Evolutionary conservation across 306 rosid species (phyloP), one percentile per base, ranked within the genome.

Genomic region (Acacia melanoxylon): DNA sequence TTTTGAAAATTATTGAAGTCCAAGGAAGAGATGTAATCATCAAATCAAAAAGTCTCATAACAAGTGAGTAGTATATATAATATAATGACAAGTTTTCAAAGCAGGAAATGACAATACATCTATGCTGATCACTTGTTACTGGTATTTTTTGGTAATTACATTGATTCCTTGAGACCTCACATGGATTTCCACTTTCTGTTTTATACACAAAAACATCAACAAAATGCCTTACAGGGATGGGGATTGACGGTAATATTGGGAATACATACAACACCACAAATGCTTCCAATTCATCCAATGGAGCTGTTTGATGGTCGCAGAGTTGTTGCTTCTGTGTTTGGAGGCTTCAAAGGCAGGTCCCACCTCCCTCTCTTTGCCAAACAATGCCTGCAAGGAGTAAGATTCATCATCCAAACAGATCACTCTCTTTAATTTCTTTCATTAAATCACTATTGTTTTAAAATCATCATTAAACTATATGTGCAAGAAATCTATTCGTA

Each of bases 271-370:
- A 71, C 83, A 54, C 92, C 94, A 46, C 81, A 52, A 68, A 41
- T 82, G 87, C 85, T 91, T n/a, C 91, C 91, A 10, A 68, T 91
- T 14, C 94, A 91, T 49, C 91, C 92, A 48, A 91, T 91, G 94
- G 92, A 91, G 75, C 45, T 91, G 73, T 87, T 91, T 52, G 19
- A 1, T 19, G 94, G 92, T 37, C 83, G 94, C 20, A 52, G 68
- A 24, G 74, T 91, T 0, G 41, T 70, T 6, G 91, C 75, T 22
- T 87, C 89, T 1, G 29, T 89, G 35, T 91, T 91, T 58, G 94
- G 94, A 78, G 91, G 94, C 72, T 91, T 91, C 85, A 91, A 91
- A 74, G 91, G 91, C 35, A 89, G 76, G 62, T 65, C 89, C 68
- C 92, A 91, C 15, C 80, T 91, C 10, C 92, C 92, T 56, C 74